Conservation (phyloP, 2,329 filamentous ascomycete species). For the Alternaria novae-zelandiae region DNA sequence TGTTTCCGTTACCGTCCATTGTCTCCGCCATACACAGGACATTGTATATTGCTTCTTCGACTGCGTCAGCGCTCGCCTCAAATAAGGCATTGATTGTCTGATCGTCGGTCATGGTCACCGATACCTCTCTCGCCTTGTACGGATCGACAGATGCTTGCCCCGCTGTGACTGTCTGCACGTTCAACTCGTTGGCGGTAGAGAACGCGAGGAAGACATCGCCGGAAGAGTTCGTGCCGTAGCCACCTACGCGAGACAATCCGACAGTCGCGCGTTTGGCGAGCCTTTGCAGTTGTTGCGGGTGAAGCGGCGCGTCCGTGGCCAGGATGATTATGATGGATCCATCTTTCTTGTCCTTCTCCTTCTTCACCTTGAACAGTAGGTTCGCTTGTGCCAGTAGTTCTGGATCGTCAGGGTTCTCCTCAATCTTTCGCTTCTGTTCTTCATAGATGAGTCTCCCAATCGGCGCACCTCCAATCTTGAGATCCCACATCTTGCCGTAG, state of each 20-base stretch:
- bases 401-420: constrained; percentile 35
- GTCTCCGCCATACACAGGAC: constrained; percentile 66
- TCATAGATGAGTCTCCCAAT: constrained; percentile 64
- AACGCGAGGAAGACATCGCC: constrained; percentile 73
- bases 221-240: constrained; percentile 66
- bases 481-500: constrained; percentile 64
- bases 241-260: constrained; percentile 66
- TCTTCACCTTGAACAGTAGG: constrained; percentile 34
- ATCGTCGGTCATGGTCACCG: constrained; percentile 61
- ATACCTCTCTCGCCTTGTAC: constrained; percentile 52
- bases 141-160: constrained; percentile 33
- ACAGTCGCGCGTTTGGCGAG: constrained; percentile 67
- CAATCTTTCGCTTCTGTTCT: constrained; percentile 50
- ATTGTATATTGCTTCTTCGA: constrained; percentile 72
- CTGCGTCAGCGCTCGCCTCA: constrained; percentile 66
- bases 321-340: constrained; percentile 69
- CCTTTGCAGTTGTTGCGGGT: constrained; percentile 63
- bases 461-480: constrained; percentile 66
- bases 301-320: constrained; percentile 67
- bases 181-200: constrained; percentile 64
- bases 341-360: constrained; percentile 61
- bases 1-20: constrained; percentile 62
- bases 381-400: constrained; percentile 35
- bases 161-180: constrained; percentile 49
- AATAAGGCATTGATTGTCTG: constrained; percentile 67